Evolutionary conservation across 2,329 filamentous ascomycete species (phyloP).

Genomic region (Xylariales sp.): DNA sequence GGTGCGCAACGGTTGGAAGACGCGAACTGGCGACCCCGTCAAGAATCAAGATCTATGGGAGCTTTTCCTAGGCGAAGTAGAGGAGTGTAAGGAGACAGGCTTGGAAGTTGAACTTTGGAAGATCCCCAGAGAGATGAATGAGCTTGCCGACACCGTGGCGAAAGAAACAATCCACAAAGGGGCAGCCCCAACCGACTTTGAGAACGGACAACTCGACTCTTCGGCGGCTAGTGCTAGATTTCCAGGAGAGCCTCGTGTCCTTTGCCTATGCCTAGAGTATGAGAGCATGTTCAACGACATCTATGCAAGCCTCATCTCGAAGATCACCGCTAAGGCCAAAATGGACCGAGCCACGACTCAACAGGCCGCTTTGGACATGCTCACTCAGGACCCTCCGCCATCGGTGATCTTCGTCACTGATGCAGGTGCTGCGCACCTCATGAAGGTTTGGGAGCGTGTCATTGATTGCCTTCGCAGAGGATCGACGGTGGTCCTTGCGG

Average conservation of each 20-base stretch:
- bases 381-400: conserved; percentile 31
- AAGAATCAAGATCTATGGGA: conserved; percentile 65
- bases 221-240: conserved; percentile 15
- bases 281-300: conserved; percentile 28
- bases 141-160: conserved; percentile 49
- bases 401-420: conserved; percentile 31
- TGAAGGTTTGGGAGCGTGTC: conserved; percentile 35
- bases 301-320: conserved; percentile 33
- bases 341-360: conserved; percentile 35
- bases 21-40: conserved; percentile 48
- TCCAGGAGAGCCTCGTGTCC: conserved; percentile 21
- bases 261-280: conserved; percentile 36
- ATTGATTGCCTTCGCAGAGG: conserved; percentile 33
- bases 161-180: conserved; percentile 45
- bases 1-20: conserved; percentile 59
- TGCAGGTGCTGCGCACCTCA: conserved; percentile 19
- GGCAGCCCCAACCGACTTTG: conserved; percentile 26
- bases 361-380: conserved; percentile 31
- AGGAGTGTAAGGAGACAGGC: conserved; percentile 47
- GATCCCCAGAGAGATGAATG: conserved; percentile 57
- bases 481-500: conserved; percentile 34
- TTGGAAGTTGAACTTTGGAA: conserved; percentile 58
- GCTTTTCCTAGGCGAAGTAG: conserved; percentile 55
- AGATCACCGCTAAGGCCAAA: conserved; percentile 30
- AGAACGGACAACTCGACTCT: conserved; percentile 16